A percentile compares a stretch with the other conserved stretches of the same genome.
Conservation (phyloP, 768 basidiomycete genomes). For the Mycena vitilis region DNA sequence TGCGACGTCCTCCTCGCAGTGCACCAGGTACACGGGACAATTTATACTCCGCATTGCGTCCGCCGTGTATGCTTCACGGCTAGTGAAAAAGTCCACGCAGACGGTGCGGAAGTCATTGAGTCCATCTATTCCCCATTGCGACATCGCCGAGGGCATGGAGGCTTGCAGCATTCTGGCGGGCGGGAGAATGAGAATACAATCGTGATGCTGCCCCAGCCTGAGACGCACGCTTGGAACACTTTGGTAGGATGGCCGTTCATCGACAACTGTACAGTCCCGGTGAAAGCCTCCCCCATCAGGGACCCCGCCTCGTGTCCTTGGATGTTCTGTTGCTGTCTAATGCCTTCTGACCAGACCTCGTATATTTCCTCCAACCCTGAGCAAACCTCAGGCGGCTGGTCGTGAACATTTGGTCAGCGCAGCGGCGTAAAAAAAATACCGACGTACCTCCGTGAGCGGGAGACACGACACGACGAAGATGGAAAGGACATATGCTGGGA, state of each 20-base stretch:
- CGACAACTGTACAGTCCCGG: conserved; percentile 26
- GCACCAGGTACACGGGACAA: conserved; percentile 32
- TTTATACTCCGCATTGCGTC: conserved; percentile 21
- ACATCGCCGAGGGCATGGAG: neutral
- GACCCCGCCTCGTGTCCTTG: neutral
- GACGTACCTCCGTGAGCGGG: conserved; percentile 32
- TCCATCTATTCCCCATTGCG: conserved; percentile 22
- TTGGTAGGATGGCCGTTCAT: conserved; percentile 16
- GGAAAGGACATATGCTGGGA: conserved; percentile 24
- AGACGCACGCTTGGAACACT: conserved; percentile 29
- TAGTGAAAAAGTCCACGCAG: conserved; percentile 35
- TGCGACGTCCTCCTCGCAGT: conserved; percentile 40
- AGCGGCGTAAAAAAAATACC: neutral
- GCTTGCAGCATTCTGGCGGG: conserved; percentile 10
- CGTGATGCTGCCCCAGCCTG: neutral
- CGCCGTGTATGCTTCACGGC: conserved; percentile 24
- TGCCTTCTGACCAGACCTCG: conserved; percentile 36
- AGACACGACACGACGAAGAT: conserved; percentile 36
- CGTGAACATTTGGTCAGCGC: too few relatives aligned
- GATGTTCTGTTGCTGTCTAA: neutral
- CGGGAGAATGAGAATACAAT: too few relatives aligned
- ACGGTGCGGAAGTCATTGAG: conserved; percentile 25
- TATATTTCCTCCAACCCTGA: conserved; percentile 35
- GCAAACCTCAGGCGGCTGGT: conserved; percentile 34
- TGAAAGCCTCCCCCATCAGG: conserved; percentile 24